Conservation (phyloP, 192 early-diverging fungal species). For the Backusella luteola region DNA sequence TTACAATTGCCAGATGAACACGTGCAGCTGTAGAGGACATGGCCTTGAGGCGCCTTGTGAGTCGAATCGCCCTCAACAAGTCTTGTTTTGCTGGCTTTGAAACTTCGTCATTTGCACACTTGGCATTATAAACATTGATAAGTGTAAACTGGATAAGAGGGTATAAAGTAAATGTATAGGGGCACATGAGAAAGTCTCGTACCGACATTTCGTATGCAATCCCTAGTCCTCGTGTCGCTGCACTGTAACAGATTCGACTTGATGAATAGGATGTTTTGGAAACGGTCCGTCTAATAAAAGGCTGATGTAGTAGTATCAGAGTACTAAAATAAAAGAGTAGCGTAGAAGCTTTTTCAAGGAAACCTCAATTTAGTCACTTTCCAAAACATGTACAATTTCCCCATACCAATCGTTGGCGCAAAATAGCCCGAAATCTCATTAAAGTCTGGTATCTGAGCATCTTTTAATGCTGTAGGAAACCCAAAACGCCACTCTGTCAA, state of each 20-base stretch:
- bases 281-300: not conserved
- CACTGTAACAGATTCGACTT: not conserved
- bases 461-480: slow-evolving; percentile 5
- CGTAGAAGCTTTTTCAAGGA: not conserved
- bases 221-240: not conserved
- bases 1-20: not conserved
- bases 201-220: not conserved
- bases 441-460: not conserved
- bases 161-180: slow-evolving; percentile 2
- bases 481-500: slow-evolving; percentile 23
- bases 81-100: not conserved
- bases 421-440: not conserved
- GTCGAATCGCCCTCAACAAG: not conserved
- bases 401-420: not conserved
- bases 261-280: not conserved
- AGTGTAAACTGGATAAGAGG: slow-evolving; percentile 6
- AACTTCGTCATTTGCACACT: not conserved
- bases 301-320: not conserved
- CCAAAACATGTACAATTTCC: too few relatives aligned
- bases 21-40: not conserved
- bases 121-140: not conserved
- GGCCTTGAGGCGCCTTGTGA: not conserved
- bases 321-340: slow-evolving; percentile 1
- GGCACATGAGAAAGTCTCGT: slow-evolving; percentile 10
- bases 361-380: too few relatives aligned